phyloP scores from a whole-genome alignment of 306 rosid genomes.

The Cucurbita ficifolia region DNA sequence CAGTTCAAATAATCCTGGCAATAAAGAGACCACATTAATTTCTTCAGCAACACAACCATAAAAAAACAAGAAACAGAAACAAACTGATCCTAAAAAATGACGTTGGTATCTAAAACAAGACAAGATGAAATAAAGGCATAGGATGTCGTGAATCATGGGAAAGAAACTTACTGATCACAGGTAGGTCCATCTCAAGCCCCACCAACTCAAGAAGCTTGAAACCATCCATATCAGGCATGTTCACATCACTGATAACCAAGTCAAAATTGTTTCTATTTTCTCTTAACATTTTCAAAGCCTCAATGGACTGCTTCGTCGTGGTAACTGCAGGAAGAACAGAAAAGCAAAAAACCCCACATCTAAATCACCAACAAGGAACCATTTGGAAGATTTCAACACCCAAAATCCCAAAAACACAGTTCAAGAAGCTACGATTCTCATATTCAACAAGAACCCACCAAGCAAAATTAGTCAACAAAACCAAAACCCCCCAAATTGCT shows the following conservation, averaged over 20 bases:
- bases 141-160: background rate
- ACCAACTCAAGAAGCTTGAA: slow-evolving; percentile 70
- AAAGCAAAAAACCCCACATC: background rate
- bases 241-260: slow-evolving; percentile 70
- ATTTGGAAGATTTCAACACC: background rate
- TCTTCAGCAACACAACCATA: background rate
- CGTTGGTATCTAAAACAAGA: background rate
- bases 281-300: slow-evolving; percentile 60
- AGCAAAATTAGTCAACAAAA: background rate
- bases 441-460: background rate
- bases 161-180: slow-evolving; percentile 62
- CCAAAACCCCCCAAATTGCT: background rate
- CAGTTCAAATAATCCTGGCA: background rate
- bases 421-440: background rate
- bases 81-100: background rate
- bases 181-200: slow-evolving; percentile 86
- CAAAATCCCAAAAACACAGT: background rate
- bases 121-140: background rate
- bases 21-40: background rate
- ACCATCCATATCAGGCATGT: slow-evolving; percentile 90
- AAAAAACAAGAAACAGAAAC: background rate
- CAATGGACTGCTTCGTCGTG: slow-evolving; percentile 39
- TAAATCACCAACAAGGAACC: background rate
- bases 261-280: slow-evolving; percentile 53
- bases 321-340: slow-evolving; percentile 39